A percentile compares a stretch with the other conserved stretches of the same genome.
phyloP scores from a whole-genome alignment of 2,329 filamentous ascomycete genomes.

The Penicillium sp. region DNA sequence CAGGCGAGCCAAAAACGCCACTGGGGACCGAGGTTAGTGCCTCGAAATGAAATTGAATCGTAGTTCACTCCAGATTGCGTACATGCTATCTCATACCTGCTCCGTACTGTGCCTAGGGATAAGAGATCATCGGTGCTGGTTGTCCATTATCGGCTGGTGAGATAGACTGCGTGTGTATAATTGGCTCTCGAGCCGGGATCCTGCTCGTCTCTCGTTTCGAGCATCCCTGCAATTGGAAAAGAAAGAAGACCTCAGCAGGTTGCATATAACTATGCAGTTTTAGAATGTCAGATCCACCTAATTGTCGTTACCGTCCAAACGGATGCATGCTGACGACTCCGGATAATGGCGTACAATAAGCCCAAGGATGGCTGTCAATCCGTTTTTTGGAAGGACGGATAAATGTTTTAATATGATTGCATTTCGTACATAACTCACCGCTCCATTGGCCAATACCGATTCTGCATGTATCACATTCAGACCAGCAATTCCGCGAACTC shows the following conservation, averaged over 20 bases:
- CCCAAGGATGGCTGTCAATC: background rate
- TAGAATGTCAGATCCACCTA: background rate
- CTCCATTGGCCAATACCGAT: background rate
- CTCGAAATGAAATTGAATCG: background rate
- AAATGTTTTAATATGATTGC: background rate
- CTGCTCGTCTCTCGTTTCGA: background rate
- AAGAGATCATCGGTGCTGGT: background rate
- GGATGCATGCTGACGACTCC: background rate
- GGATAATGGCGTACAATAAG: background rate
- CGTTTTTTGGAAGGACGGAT: background rate
- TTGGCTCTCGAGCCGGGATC: background rate
- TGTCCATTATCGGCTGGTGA: background rate
- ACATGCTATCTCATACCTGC: background rate
- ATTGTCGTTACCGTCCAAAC: background rate
- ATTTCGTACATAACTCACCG: conserved; percentile 2
- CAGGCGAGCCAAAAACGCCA: background rate
- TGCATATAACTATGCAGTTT: background rate
- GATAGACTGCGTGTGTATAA: background rate
- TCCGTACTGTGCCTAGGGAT: background rate
- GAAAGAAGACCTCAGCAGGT: background rate
- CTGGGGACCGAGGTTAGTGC: background rate
- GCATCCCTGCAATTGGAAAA: background rate
- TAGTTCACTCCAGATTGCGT: no score
- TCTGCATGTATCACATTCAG: background rate
- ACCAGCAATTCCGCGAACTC: background rate